A percentile compares a stretch with the other conserved stretches of the same genome.
These are phyloP conservation scores for Lepidopterella palustris DNA, from an alignment of 495 filamentous ascomycete species.

Conservation along the genomic window DNA sequence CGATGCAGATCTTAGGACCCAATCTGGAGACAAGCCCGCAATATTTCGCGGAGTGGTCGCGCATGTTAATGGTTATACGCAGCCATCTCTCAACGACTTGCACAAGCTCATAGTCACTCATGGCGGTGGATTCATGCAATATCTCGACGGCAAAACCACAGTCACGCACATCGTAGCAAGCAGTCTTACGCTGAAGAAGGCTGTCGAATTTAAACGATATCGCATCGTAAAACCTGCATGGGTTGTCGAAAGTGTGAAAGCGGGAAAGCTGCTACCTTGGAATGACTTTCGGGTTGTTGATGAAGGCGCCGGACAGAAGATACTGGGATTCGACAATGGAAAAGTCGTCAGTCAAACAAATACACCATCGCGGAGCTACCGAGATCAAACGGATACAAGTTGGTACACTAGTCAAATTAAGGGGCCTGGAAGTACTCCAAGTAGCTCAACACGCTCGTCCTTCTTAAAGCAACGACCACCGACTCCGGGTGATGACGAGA, in stretches of 20 bases:
- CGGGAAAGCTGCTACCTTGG: slow-evolving; percentile 79
- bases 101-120: slow-evolving; percentile 79
- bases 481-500: slow-evolving; percentile 19
- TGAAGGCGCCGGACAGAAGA: slow-evolving; percentile 67
- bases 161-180: slow-evolving; percentile 94
- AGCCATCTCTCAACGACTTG: slow-evolving; percentile 80
- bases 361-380: slow-evolving; percentile 52
- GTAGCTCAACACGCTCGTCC: slow-evolving; percentile 15
- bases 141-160: slow-evolving; percentile 86
- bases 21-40: slow-evolving; percentile 59
- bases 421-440: slow-evolving; percentile 19
- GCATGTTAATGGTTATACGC: slow-evolving; percentile 89
- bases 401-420: slow-evolving; percentile 72
- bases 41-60: slow-evolving; percentile 88
- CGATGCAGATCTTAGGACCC: slow-evolving; percentile 69
- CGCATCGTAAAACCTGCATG: slow-evolving; percentile 95
- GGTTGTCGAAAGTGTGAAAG: slow-evolving; percentile 81
- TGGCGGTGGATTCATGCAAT: slow-evolving; percentile 90
- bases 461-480: slow-evolving; percentile 18
- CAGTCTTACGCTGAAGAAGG: slow-evolving; percentile 83
- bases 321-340: slow-evolving; percentile 68
- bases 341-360: slow-evolving; percentile 61
- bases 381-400: slow-evolving; percentile 66
- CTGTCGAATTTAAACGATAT: slow-evolving; percentile 75
- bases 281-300: slow-evolving; percentile 72